Base-by-base conservation (phyloP, 345 rosid genomes). In the Lepidium africanum region DNA sequence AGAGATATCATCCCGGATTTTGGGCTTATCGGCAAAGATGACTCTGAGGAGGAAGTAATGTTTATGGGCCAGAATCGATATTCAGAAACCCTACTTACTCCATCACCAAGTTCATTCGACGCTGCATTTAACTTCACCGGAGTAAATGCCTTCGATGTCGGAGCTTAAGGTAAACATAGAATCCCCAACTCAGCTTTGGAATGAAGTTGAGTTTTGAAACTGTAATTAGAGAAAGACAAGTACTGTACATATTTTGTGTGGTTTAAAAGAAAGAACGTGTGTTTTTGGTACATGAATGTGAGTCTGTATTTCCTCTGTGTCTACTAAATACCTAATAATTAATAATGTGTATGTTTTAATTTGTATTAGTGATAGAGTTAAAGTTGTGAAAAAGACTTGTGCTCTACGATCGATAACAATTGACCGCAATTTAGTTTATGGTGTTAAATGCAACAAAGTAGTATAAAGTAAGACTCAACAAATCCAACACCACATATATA, bases 1-100 rank as follows among this genome's bases (percentile, higher is more conserved):
- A 71, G 40, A 47, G 73, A 45, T 54, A 51, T 68, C 15, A 52
- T 62, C 51, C 78, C 75, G 13, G 65, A 69, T 27, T 39, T 69
- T 69, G 78, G 70, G 54, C 48, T 69, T 56, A 19, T 54, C 15
- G 49, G 67, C 11, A 68, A 62, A 3, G 70, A 68, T 46, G 42
- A 69, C 56, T 46, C 50, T 12, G 75, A 69, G n/a, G 75, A 69
- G 0, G 70, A 55, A 48, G 42, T 47, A 21, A 47, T 57, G 40
- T 63, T 50, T 56, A 23, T 56, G 25, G 52, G 30, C 19, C 74
- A 49, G 5, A 63, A 55, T 54, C 54, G 39, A n/a, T 68, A 57
- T 25, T 74, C 69, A 17, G 63, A 39, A 43, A 74, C 6, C 10
- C 47, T 41, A 37, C 42, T 68, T 64, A 56, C 71, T 56, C 78